Conservation (phyloP, 2,329 filamentous ascomycete species). For the Hymenoscyphus occultus region DNA sequence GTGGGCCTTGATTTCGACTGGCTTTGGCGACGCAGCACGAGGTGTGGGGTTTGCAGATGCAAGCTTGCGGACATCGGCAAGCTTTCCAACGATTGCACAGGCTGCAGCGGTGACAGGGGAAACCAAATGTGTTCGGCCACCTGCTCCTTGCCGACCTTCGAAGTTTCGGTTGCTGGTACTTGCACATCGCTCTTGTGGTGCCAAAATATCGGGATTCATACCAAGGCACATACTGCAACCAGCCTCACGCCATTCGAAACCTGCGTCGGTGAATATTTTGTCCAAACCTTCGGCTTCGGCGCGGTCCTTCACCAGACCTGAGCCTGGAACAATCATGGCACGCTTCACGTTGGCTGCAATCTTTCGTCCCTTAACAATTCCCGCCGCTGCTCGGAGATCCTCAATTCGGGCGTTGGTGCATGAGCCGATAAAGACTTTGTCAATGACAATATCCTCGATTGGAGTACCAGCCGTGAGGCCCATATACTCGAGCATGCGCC, state of each 20-base stretch:
- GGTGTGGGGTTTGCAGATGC: conserved; percentile 51
- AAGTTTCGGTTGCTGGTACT: conserved; percentile 98
- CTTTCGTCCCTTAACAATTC: conserved; percentile 83
- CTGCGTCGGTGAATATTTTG: conserved; percentile 86
- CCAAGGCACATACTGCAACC: conserved; percentile 99
- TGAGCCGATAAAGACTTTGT: conserved; percentile 97
- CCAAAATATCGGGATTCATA: conserved; percentile 98
- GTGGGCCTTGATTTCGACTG: conserved; percentile 42
- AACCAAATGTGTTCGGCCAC: conserved; percentile 90
- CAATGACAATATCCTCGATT: conserved; percentile 87
- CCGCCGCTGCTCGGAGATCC: conserved; percentile 83
- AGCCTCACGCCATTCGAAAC: conserved; percentile 97
- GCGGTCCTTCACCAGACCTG: conserved; percentile 87
- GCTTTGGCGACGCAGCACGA: conserved; percentile 27
- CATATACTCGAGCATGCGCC: conserved; percentile 92
- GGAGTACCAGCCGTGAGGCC: conserved; percentile 79
- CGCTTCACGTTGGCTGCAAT: conserved; percentile 85
- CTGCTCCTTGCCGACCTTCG: conserved; percentile 90
- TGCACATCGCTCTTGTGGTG: conserved; percentile 88
- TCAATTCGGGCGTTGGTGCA: conserved; percentile 98
- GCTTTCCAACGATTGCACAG: conserved; percentile 82
- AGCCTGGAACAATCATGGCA: conserved; percentile 95
- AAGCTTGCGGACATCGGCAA: conserved; percentile 85
- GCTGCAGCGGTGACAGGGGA: conserved; percentile 96
- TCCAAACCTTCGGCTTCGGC: conserved; percentile 91